These are phyloP conservation scores for Mucor mucedo DNA, from an alignment of 371 early-diverging fungal species.

Conservation along the genomic window DNA sequence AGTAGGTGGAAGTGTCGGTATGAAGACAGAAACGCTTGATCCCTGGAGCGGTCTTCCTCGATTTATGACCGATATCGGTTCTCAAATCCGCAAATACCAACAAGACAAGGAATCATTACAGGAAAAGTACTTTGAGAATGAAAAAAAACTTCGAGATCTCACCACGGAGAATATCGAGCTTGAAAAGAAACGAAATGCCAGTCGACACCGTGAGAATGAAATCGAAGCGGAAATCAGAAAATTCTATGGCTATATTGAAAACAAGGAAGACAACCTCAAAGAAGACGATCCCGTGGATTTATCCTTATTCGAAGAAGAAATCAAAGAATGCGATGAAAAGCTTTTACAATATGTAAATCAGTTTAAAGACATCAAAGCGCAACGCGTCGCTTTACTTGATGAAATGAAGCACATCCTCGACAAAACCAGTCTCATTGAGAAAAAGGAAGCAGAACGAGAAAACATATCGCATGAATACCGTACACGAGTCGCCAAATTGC, in stretches of 20 bases:
- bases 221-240: slow-evolving; percentile 12
- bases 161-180: background rate
- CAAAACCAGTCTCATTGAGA: slow-evolving; percentile 12
- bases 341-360: slow-evolving; percentile 14
- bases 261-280: slow-evolving; percentile 52
- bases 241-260: slow-evolving; percentile 7
- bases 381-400: background rate
- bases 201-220: background rate
- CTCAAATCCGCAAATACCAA: slow-evolving; percentile 29
- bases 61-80: slow-evolving; percentile 49
- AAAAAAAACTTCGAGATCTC: background rate
- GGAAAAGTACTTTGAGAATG: background rate
- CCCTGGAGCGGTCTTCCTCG: slow-evolving; percentile 49
- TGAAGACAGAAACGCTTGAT: slow-evolving; percentile 46
- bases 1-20: slow-evolving; percentile 65
- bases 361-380: slow-evolving; percentile 18
- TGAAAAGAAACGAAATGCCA: background rate
- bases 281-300: slow-evolving; percentile 74
- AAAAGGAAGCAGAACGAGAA: slow-evolving; percentile 18
- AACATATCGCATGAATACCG: background rate
- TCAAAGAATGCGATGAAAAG: slow-evolving; percentile 22
- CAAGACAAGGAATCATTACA: background rate
- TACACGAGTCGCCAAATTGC: slow-evolving; percentile 13
- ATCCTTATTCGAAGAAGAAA: slow-evolving; percentile 56
- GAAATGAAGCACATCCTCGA: slow-evolving; percentile 11